Evolutionary conservation across 2,329 filamentous ascomycete species (phyloP), one percentile per base, ranked within the genome.

Genomic region (Penicillium italicum): DNA sequence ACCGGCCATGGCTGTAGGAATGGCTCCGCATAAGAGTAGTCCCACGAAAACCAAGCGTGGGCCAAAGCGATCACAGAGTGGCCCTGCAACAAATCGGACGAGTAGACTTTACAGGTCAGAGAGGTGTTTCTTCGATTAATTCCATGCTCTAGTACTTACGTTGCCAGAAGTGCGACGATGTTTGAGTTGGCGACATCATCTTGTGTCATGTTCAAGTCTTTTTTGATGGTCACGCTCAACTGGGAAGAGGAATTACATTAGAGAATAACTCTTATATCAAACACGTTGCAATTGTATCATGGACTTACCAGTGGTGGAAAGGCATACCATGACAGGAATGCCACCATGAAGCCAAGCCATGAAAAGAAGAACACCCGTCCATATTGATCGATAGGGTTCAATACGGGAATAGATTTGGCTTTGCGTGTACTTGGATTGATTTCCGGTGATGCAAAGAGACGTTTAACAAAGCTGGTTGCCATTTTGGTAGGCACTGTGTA

Each of bases 341-440:
- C 88, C 50, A 93, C 83, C 82, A 94, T 86, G 74, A 94, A 94
- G 2, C 89, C 89, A 45, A 91, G 81, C 85, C 89, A 94, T 1
- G 88, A 89, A 76, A 96, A 96, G 79, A 92, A 91, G 74, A 95
- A 96, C 0, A 94, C 91, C 7, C 91, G 83, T 36, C 91, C 91
- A 77, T 96, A 91, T 64, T 85, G 77, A 71, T 95, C 82, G 65
- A 92, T 69, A 0, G 87, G 83, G 71, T 96, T 96, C 59, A 96
- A 77, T 22, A 90, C 72, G 0, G 91, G 91, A 44, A 96, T 84
- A 0, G 89, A 89, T 57, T 82, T 85, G 51, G 91, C 91, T 72
- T 96, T 96, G 56, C 82, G 81, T 77, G 88, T 96, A 76, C 91
- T 82, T 10, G 91, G 90, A 72, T 96, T 95, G 76, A 95, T 76